These are phyloP conservation scores for Graphilbum ipis-grandicollis DNA, from an alignment of 2,329 filamentous ascomycete species.

Conservation along the genomic window DNA sequence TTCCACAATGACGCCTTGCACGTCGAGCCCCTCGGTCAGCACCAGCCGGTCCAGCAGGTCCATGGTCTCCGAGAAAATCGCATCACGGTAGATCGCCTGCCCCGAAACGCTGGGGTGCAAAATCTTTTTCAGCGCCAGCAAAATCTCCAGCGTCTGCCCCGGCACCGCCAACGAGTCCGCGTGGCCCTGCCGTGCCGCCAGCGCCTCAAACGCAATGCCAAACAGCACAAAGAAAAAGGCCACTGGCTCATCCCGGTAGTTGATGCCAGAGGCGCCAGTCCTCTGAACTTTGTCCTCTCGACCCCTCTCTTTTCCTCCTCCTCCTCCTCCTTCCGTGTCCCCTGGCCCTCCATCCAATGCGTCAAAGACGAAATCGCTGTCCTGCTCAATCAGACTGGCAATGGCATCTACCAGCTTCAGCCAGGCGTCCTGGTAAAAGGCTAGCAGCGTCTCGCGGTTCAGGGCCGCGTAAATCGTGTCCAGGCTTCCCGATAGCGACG, in stretches of 20 bases:
- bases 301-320: constrained; percentile 12
- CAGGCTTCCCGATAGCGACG: constrained; percentile 66
- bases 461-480: constrained; percentile 90
- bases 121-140: constrained; percentile 87
- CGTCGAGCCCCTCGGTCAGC: constrained; percentile 73
- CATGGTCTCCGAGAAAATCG: constrained; percentile 94
- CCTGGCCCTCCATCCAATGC: constrained; percentile 90
- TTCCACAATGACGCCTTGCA: constrained; percentile 84
- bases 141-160: constrained; percentile 65
- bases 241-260: constrained; percentile 93
- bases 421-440: constrained; percentile 97
- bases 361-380: constrained; percentile 95
- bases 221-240: constrained; percentile 99
- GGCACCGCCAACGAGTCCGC: constrained; percentile 38
- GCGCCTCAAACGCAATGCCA: constrained; percentile 86
- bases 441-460: constrained; percentile 81
- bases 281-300: too few species aligned
- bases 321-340: constrained; percentile 46
- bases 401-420: constrained; percentile 93
- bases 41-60: constrained; percentile 85
- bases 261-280: constrained; percentile 79
- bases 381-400: constrained; percentile 89
- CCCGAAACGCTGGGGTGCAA: constrained; percentile 86
- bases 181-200: constrained; percentile 61
- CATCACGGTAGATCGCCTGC: constrained; percentile 89